Evolutionary conservation across 495 filamentous ascomycete genomes (phyloP), one percentile per base, ranked within the genome.

Genomic region (Aspergillus incahuasiensis): DNA sequence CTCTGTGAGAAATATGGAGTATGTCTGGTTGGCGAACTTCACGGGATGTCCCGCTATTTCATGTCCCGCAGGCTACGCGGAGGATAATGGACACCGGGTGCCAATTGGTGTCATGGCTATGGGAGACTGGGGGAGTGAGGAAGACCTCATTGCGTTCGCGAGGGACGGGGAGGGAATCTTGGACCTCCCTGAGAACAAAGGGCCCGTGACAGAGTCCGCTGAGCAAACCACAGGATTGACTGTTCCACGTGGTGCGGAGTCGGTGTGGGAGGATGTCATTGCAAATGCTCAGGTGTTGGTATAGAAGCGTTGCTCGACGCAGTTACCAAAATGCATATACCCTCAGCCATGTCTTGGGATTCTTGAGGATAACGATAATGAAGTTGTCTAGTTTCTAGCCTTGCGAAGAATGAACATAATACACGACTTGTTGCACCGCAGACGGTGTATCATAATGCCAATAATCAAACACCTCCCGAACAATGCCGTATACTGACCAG

Each of bases 41-140:
- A 81, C 72, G 0, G 92, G 92, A 0, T 86, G 85, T 58, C 92
- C 92, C 0, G 82, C 88, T 8, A 83, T 96, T n/a, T 85, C 63
- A 42, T 79, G 84, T 42, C 92, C 92, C 0, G 87, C 86, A 1
- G 92, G 90, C 0, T 94, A 89, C 71, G 80, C 71, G 18, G 68
- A 64, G 19, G 82, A 45, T 58, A 76, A 50, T 71, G 80, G 51
- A 30, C 69, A 89, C 15, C 89, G 52, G 32, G 72, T 91, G 12
- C 91, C 92, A 0, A 77, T 96, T 21, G 90, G 90, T n/a, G 54
- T 96, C 52, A 92, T 92, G 88, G 92, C 84, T 2, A 89, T 92
- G 83, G 84, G 80, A 0, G 88, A 95, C 70, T 96, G 92, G 92
- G 91, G 91, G 0, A 74, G 68, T 12, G 92, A 97, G 68, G 91